phyloP scores from a whole-genome alignment of 371 early-diverging fungal genomes.

The Catenaria anguillulae region DNA sequence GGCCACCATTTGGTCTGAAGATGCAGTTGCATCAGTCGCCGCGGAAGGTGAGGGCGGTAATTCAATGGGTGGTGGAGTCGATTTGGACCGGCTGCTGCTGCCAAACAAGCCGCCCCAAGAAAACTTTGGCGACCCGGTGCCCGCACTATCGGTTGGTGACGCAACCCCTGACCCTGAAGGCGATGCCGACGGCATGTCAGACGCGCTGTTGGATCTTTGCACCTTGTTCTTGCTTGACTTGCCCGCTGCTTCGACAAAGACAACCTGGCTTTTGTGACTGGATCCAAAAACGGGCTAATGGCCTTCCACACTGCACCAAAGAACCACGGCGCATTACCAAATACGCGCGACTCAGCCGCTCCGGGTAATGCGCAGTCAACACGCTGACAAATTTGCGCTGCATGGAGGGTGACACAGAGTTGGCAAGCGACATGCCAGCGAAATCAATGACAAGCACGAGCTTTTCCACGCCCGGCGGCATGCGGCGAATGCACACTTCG shows the following conservation, averaged over 20 bases:
- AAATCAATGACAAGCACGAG: conserved; percentile 67
- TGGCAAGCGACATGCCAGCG: conserved; percentile 46
- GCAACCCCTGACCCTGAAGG: neutral
- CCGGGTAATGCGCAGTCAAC: conserved; percentile 73
- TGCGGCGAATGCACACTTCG: conserved; percentile 57
- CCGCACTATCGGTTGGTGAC: neutral
- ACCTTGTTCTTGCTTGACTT: neutral
- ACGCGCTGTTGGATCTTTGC: too few species aligned
- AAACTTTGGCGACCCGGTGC: neutral
- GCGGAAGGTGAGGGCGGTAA: neutral
- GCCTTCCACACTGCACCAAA: conserved; percentile 63
- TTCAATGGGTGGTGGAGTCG: neutral
- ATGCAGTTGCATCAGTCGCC: too few species aligned
- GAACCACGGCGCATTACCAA: conserved; percentile 69
- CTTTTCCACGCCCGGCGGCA: conserved; percentile 54
- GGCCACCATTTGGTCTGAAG: neutral
- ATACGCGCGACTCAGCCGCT: conserved; percentile 47
- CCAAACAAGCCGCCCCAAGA: neutral
- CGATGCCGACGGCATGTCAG: neutral
- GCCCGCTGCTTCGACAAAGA: conserved; percentile 49
- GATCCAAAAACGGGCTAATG: conserved; percentile 76
- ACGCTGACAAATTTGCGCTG: conserved; percentile 61
- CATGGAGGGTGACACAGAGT: conserved; percentile 50
- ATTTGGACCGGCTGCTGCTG: neutral
- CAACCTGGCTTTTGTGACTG: conserved; percentile 73